These are phyloP conservation scores for Hericium alpestre DNA, from an alignment of 768 basidiomycete species.

Conservation along the genomic window DNA sequence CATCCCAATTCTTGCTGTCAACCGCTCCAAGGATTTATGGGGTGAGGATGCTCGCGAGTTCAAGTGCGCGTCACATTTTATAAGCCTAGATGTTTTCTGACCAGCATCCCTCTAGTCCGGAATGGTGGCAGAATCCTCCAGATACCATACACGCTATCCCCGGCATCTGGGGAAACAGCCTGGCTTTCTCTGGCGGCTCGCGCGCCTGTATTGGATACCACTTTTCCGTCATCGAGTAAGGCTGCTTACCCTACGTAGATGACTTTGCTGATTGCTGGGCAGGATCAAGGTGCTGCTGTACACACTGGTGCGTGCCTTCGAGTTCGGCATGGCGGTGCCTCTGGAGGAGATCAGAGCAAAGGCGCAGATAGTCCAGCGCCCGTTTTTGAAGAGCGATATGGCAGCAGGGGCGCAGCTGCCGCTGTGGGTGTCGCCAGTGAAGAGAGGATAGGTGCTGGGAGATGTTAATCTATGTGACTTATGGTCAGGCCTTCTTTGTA, in stretches of 20 bases:
- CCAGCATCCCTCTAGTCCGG: slow-evolving; percentile 14
- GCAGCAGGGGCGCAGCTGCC: neutral
- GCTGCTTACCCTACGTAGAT: no score
- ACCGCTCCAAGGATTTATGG: slow-evolving; percentile 22
- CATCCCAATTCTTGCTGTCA: slow-evolving; percentile 21
- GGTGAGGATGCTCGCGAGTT: slow-evolving; percentile 29
- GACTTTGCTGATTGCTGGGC: neutral
- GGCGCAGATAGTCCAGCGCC: neutral
- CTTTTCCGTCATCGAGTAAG: slow-evolving; percentile 16
- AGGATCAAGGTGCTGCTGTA: slow-evolving; percentile 13
- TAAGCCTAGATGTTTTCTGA: neutral
- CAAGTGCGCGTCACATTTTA: slow-evolving; percentile 5
- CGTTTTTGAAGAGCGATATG: neutral
- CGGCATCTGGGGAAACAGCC: slow-evolving; percentile 14
- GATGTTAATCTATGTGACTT: no score
- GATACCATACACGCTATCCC: slow-evolving; percentile 13
- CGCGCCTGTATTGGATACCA: slow-evolving; percentile 20
- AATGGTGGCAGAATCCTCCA: slow-evolving; percentile 16
- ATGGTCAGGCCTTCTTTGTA: no score
- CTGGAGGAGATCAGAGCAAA: neutral
- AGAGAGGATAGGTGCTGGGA: no score
- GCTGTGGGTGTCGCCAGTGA: neutral
- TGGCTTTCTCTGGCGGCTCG: slow-evolving; percentile 21
- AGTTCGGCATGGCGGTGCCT: slow-evolving; percentile 9
- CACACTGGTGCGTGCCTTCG: slow-evolving; percentile 8